Conservation (phyloP, 2,329 filamentous ascomycete genomes). For the Ophidiomyces ophidiicola region DNA sequence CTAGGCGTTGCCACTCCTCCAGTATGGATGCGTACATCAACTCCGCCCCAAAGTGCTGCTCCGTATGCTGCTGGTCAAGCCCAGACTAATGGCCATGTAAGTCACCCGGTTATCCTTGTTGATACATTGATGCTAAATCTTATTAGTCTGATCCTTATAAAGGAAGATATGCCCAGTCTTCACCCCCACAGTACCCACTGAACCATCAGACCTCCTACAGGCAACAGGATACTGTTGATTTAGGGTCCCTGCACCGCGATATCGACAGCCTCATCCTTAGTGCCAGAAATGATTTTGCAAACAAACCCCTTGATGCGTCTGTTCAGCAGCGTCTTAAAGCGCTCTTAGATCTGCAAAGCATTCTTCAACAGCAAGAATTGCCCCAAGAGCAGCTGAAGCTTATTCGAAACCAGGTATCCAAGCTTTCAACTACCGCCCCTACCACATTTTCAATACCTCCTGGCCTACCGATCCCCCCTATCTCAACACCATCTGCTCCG, state of each 20-base stretch:
- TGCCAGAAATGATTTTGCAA: constrained; percentile 61
- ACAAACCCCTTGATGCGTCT: constrained; percentile 61
- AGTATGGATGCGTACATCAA: constrained; percentile 57
- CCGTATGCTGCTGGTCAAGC: constrained; percentile 27
- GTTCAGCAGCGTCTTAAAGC: constrained; percentile 71
- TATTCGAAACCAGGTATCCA: constrained; percentile 73
- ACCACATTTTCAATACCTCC: constrained; percentile 14
- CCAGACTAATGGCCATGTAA: constrained; percentile 24
- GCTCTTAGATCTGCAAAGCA: constrained; percentile 69
- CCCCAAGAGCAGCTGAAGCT: constrained; percentile 69
- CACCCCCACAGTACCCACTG: constrained; percentile 4
- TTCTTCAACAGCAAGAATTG: constrained; percentile 65
- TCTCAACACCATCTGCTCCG: constrained; percentile 11
- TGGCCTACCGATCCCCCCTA: constrained; percentile 18
- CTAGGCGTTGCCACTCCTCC: constrained; percentile 42
- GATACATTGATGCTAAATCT: not conserved
- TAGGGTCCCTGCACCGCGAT: constrained; percentile 69
- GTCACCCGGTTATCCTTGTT: not conserved
- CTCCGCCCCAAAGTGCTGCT: constrained; percentile 48
- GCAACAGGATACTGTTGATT: constrained; percentile 34
- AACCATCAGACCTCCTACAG: constrained; percentile 8
- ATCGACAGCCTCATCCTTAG: constrained; percentile 64
- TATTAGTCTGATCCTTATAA: constrained; percentile 5
- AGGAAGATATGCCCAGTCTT: constrained; percentile 1
- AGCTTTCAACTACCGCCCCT: constrained; percentile 38